Evolutionary conservation across 1,284 basidiomycete species (phyloP).

Genomic region (Moesziomyces sp.): DNA sequence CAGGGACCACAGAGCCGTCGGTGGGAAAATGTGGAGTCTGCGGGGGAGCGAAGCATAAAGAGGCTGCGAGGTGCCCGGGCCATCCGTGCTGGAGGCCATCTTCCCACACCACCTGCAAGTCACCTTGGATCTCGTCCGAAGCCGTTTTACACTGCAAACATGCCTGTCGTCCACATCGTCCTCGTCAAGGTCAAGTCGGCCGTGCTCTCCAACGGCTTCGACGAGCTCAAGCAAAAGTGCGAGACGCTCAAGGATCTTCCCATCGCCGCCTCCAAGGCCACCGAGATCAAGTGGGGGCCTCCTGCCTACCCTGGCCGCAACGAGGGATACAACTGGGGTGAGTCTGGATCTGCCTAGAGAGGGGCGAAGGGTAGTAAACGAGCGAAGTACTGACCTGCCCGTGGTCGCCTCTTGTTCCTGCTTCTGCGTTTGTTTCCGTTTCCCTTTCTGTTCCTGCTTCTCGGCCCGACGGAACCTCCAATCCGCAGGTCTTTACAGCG

Average conservation of each 20-base stretch:
- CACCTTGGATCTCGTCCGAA: not conserved
- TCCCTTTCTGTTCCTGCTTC: not conserved
- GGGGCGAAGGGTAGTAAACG: not conserved
- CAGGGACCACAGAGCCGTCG: too few relatives aligned
- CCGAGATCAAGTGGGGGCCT: slow-evolving; percentile 56
- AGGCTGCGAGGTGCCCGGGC: not conserved
- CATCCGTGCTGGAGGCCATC: not conserved
- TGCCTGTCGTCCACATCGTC: slow-evolving; percentile 58
- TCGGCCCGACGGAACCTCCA: slow-evolving; percentile 5
- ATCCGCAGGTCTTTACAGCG: slow-evolving; percentile 49
- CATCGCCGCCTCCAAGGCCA: slow-evolving; percentile 46
- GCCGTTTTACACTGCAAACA: slow-evolving; percentile 10
- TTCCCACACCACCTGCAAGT: not conserved
- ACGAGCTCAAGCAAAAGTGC: slow-evolving; percentile 58
- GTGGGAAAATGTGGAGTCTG: not conserved
- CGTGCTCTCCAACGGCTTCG: slow-evolving; percentile 58
- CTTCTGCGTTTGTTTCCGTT: slow-evolving; percentile 1
- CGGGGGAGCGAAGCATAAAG: not conserved
- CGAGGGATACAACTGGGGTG: slow-evolving; percentile 61
- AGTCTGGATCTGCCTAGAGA: slow-evolving; percentile 8
- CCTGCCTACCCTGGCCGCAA: slow-evolving; percentile 53
- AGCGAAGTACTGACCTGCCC: not conserved
- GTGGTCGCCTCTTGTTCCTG: slow-evolving; percentile 1
- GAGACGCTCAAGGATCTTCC: slow-evolving; percentile 54
- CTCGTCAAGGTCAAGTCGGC: slow-evolving; percentile 60